A percentile compares a stretch with the other conserved stretches of the same genome.
phyloP scores from a whole-genome alignment of 2,329 filamentous ascomycete genomes.

The Phyllosticta citrichinensis region DNA sequence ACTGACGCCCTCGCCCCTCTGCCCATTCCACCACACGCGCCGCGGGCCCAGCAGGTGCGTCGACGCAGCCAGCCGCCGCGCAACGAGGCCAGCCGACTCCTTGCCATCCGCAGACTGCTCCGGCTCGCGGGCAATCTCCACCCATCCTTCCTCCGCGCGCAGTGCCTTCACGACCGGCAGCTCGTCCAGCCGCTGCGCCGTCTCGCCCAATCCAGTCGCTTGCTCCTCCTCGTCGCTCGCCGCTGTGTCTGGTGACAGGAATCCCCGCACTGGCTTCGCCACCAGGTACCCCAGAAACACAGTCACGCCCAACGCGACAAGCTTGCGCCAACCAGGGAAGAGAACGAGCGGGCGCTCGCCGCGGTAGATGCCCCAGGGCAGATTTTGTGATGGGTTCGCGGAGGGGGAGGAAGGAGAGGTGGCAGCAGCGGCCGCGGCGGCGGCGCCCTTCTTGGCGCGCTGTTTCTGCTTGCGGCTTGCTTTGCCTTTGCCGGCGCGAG shows the following conservation, averaged over 20 bases:
- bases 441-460: too few species aligned
- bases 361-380: too few species aligned
- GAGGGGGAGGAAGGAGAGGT: too few species aligned
- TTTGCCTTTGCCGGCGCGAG: too few species aligned
- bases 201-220: neutral
- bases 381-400: too few species aligned
- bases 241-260: neutral
- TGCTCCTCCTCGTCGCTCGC: neutral
- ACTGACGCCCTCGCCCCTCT: constrained; percentile 45
- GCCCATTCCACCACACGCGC: constrained; percentile 52
- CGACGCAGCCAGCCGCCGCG: neutral
- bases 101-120: constrained; percentile 2
- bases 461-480: too few species aligned
- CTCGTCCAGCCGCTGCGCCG: neutral
- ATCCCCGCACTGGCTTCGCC: too few species aligned
- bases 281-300: too few species aligned
- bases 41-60: constrained; percentile 36
- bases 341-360: too few species aligned
- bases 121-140: constrained; percentile 13
- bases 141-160: neutral
- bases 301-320: too few species aligned
- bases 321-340: too few species aligned
- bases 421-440: too few species aligned
- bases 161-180: constrained; percentile 1
- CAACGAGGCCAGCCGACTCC: neutral